These are phyloP conservation scores for Aspergillus pseudotamarii DNA, from an alignment of 2,329 filamentous ascomycete species.

Conservation along the genomic window DNA sequence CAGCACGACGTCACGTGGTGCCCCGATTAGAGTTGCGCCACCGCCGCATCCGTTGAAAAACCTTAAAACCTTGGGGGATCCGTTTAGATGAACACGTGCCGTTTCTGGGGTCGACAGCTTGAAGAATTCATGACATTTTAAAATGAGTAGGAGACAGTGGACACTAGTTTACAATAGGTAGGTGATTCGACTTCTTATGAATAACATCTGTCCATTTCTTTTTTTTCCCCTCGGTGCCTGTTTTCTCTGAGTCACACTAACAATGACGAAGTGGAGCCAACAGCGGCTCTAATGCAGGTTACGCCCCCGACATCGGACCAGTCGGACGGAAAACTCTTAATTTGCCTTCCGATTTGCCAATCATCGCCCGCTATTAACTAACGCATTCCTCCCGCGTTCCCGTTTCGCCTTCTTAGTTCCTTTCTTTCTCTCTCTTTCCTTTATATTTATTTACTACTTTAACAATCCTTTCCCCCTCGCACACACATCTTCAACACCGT, in stretches of 20 bases:
- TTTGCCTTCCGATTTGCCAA: slow-evolving; percentile 7
- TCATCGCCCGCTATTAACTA: slow-evolving; percentile 5
- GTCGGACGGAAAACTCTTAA: neutral
- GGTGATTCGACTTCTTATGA: neutral
- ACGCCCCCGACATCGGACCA: neutral
- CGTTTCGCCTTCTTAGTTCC: neutral
- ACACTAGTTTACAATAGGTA: neutral
- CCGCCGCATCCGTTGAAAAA: slow-evolving; percentile 1
- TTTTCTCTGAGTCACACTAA: slow-evolving; percentile 2
- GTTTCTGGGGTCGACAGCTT: neutral
- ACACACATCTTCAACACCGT: neutral
- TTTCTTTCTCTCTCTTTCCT: neutral
- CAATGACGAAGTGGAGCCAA: neutral
- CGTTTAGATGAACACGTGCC: neutral
- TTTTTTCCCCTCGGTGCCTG: neutral
- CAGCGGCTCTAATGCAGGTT: neutral
- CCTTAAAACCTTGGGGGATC: neutral
- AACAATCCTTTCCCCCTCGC: neutral
- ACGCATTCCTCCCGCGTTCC: neutral
- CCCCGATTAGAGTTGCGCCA: neutral
- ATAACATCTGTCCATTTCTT: neutral
- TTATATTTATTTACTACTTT: neutral
- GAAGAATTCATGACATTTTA: neutral
- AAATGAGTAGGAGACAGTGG: neutral
- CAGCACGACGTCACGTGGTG: neutral